phyloP scores from a whole-genome alignment of 352 stramenopile species.

The Globisporangium paddicum region DNA sequence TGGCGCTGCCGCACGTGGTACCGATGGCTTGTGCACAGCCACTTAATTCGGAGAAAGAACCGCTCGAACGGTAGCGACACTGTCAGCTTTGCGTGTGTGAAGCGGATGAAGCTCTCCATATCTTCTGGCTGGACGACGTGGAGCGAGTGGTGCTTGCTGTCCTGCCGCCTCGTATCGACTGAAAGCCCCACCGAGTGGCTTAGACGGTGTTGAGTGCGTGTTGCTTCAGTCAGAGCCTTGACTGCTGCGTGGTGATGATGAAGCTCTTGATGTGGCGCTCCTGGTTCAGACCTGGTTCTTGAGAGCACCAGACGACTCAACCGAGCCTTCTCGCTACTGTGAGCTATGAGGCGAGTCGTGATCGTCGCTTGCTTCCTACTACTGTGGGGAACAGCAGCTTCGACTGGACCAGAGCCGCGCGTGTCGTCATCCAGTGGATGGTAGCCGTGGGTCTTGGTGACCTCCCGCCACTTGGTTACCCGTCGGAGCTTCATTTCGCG shows the following conservation, averaged over 20 bases:
- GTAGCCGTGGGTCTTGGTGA: constrained; percentile 26
- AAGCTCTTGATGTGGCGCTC: not conserved
- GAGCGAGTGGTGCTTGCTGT: not conserved
- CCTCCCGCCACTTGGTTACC: constrained; percentile 31
- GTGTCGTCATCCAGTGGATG: not conserved
- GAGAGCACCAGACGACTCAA: constrained; percentile 8
- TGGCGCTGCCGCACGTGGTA: constrained; percentile 51
- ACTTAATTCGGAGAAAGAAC: constrained; percentile 35
- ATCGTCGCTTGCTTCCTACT: not conserved
- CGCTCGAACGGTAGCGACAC: constrained; percentile 26
- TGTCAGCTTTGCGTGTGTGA: constrained; percentile 20
- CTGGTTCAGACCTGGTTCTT: not conserved
- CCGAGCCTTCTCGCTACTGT: not conserved
- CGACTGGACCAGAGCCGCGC: not conserved
- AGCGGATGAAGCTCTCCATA: constrained; percentile 30
- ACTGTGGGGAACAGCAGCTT: not conserved
- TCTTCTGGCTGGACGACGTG: constrained; percentile 16
- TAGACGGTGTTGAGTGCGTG: constrained; percentile 24
- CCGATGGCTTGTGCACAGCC: constrained; percentile 43
- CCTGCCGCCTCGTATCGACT: no score
- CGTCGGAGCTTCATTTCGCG: constrained; percentile 29
- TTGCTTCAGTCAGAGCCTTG: constrained; percentile 15
- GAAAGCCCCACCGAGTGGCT: constrained; percentile 6
- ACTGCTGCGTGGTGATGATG: constrained; percentile 7
- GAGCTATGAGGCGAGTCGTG: constrained; percentile 3